phyloP scores from a whole-genome alignment of 1,139 yeast genomes.

The Ashbya aceris region DNA sequence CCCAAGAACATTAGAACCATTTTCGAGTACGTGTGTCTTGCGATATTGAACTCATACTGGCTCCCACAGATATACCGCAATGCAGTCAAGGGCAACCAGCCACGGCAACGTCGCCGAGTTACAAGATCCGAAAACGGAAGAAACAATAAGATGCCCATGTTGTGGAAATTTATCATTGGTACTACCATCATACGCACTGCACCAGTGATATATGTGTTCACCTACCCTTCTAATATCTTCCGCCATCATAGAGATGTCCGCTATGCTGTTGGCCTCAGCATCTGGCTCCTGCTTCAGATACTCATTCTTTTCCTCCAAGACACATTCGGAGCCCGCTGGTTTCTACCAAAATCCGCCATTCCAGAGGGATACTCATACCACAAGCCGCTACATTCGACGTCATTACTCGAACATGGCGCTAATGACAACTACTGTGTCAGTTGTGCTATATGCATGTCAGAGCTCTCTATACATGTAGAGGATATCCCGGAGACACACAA shows the following conservation, averaged over 20 bases:
- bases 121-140: constrained; percentile 12
- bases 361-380: constrained; percentile 72
- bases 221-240: constrained; percentile 39
- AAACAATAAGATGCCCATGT: constrained; percentile 22
- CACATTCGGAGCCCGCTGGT: constrained; percentile 69
- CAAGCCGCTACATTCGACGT: constrained; percentile 18
- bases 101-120: constrained; percentile 11
- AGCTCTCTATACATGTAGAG: constrained; percentile 37
- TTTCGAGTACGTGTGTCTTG: constrained; percentile 48
- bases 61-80: constrained; percentile 83
- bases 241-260: constrained; percentile 49
- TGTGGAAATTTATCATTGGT: constrained; percentile 51
- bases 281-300: constrained; percentile 54
- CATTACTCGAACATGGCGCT: constrained; percentile 27
- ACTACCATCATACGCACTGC: constrained; percentile 51
- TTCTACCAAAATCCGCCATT: constrained; percentile 63
- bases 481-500: constrained; percentile 25
- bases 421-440: constrained; percentile 33
- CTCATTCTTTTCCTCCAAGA: constrained; percentile 51
- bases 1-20: constrained; percentile 44
- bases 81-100: constrained; percentile 36
- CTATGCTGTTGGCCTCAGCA: constrained; percentile 37
- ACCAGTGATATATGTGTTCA: constrained; percentile 55
- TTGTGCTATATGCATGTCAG: constrained; percentile 87
- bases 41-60: constrained; percentile 67